Evolutionary conservation across 2,329 filamentous ascomycete species (phyloP).

Genomic region (Pseudogymnoascus sp.): DNA sequence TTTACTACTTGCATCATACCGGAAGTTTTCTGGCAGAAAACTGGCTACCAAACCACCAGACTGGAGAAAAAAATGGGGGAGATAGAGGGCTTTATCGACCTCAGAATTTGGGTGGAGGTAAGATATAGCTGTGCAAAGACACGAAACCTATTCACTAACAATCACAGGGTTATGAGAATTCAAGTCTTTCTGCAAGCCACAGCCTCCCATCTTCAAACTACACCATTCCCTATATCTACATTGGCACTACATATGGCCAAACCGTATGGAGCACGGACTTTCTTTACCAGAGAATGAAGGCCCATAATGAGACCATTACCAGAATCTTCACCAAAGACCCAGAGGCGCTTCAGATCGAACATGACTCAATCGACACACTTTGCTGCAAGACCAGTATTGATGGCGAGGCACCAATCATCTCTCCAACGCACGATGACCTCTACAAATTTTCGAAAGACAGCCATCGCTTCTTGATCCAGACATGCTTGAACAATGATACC

Average conservation of each 20-base stretch:
- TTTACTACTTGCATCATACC: background rate
- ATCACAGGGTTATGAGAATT: background rate
- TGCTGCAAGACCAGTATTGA: background rate
- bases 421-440: background rate
- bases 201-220: background rate
- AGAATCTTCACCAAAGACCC: background rate
- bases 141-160: background rate
- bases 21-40: background rate
- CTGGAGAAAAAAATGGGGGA: background rate
- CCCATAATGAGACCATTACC: background rate
- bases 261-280: conserved; percentile 3
- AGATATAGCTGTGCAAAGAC: background rate
- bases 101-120: conserved; percentile 1
- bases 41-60: background rate
- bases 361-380: background rate
- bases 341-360: background rate
- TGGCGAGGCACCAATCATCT: background rate
- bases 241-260: conserved; percentile 1
- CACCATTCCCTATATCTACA: background rate
- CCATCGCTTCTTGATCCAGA: background rate
- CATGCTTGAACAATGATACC: background rate
- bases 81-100: background rate
- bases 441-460: background rate
- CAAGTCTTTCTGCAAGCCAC: background rate
- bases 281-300: background rate